These are phyloP conservation scores for Suhomyces tanzawaensis DNA, from an alignment of 805 yeast genomes.

Conservation along the genomic window DNA sequence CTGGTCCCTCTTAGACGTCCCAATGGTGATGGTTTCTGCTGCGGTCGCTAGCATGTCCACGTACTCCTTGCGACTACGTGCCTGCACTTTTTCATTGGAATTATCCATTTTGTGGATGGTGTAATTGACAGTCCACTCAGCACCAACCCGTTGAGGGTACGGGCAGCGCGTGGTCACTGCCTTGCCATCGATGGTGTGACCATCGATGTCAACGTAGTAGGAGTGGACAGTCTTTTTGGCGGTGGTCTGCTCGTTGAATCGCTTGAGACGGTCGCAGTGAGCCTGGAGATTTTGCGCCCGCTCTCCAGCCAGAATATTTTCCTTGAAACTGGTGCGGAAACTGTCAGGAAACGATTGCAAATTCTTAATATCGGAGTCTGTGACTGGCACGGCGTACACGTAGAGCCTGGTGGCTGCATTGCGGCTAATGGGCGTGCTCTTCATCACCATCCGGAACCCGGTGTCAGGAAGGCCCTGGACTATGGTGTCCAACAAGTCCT, in stretches of 20 bases:
- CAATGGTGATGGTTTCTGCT: slow-evolving; percentile 5
- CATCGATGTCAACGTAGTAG: slow-evolving; percentile 21
- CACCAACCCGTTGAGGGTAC: slow-evolving; percentile 22
- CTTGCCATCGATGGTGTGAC: slow-evolving; percentile 17
- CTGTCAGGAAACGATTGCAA: slow-evolving; percentile 25
- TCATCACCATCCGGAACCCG: slow-evolving; percentile 30
- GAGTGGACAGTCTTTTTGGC: slow-evolving; percentile 17
- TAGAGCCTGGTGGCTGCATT: slow-evolving; percentile 13
- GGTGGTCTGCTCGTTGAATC: slow-evolving; percentile 21
- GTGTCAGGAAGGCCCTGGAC: slow-evolving; percentile 23
- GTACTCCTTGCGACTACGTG: slow-evolving; percentile 4
- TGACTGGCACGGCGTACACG: slow-evolving; percentile 33
- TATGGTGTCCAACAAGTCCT: slow-evolving; percentile 27
- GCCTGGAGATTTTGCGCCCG: slow-evolving; percentile 20
- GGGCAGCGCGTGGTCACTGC: slow-evolving; percentile 14
- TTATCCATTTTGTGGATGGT: slow-evolving; percentile 7
- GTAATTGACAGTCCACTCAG: slow-evolving; percentile 23
- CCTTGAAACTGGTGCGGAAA: slow-evolving; percentile 33
- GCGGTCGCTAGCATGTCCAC: slow-evolving; percentile 9
- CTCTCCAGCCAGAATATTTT: slow-evolving; percentile 21
- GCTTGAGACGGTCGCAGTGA: slow-evolving; percentile 26
- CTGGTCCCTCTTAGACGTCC: not conserved
- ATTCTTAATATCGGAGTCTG: slow-evolving; percentile 16
- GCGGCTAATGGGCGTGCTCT: slow-evolving; percentile 10
- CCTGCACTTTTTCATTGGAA: not conserved